These are phyloP conservation scores for Suhomyces bolitotheri DNA, from an alignment of 1,139 yeast species.

Conservation along the genomic window DNA sequence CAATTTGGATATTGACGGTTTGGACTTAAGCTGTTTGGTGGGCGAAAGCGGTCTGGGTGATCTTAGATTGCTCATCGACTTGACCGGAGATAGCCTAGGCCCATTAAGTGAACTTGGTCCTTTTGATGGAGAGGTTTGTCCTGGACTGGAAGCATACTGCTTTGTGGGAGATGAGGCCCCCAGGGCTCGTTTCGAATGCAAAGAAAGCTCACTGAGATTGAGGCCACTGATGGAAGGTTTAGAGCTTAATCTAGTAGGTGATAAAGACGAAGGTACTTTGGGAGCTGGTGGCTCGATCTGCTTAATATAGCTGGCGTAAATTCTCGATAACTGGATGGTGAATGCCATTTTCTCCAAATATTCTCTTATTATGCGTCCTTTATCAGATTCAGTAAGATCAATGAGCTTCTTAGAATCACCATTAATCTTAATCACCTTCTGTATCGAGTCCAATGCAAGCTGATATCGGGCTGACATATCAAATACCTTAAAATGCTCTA, in stretches of 20 bases:
- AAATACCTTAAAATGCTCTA: conserved; percentile 43
- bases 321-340: conserved; percentile 62
- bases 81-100: conserved; percentile 20
- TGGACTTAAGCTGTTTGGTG: conserved; percentile 16
- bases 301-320: conserved; percentile 39
- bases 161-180: not conserved
- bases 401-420: conserved; percentile 3
- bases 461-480: conserved; percentile 18
- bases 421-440: conserved; percentile 23
- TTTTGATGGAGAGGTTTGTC: not conserved
- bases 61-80: conserved; percentile 18
- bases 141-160: conserved; percentile 3
- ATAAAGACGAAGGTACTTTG: conserved; percentile 1
- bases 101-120: not conserved
- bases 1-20: conserved; percentile 28
- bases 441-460: conserved; percentile 23
- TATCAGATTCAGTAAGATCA: conserved; percentile 31
- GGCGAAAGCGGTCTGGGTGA: conserved; percentile 9
- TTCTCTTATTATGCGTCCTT: conserved; percentile 45
- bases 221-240: conserved; percentile 7
- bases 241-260: conserved; percentile 5
- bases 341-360: conserved; percentile 55
- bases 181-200: conserved; percentile 3
- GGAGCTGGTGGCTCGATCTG: conserved; percentile 14
- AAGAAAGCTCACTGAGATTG: conserved; percentile 5